phyloP scores from a whole-genome alignment of 306 rosid genomes.

The Fragaria vesca region DNA sequence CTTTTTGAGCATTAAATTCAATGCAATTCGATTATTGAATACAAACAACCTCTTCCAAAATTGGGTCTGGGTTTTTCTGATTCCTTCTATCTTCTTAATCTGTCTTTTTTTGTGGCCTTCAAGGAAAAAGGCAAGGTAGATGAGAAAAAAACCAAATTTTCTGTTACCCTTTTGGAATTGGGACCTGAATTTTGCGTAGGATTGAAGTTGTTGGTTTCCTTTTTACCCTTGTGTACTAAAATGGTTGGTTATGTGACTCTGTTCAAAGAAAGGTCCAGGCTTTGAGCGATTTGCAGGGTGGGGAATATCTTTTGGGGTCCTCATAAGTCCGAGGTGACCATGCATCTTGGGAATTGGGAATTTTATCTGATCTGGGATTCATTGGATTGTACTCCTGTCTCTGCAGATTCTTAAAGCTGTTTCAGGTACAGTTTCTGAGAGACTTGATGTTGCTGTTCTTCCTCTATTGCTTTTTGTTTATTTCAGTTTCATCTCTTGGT shows the following conservation, averaged over 20 bases:
- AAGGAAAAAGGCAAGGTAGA: constrained; percentile 14
- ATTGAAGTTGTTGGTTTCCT: constrained; percentile 43
- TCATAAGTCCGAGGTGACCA: constrained; percentile 38
- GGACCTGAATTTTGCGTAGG: constrained; percentile 45
- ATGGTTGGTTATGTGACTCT: constrained; percentile 8
- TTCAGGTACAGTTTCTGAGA: constrained; percentile 43
- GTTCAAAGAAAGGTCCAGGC: constrained; percentile 12
- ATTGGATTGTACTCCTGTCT: constrained; percentile 37
- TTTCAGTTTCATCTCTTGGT: constrained; percentile 14
- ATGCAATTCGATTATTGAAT: constrained; percentile 1
- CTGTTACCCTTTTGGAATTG: constrained; percentile 28
- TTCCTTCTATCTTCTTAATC: constrained; percentile 26
- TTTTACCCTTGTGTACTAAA: constrained; percentile 4
- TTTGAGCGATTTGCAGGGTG: constrained; percentile 24
- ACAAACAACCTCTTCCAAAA: constrained; percentile 4
- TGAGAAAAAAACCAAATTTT: constrained; percentile 14
- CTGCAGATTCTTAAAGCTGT: constrained; percentile 36
- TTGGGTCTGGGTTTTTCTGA: constrained; percentile 26
- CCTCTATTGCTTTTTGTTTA: background rate
- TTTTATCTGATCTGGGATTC: constrained; percentile 53
- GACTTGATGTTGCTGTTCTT: constrained; percentile 19
- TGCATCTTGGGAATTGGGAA: constrained; percentile 38
- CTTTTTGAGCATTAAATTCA: constrained; percentile 15
- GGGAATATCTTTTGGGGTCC: constrained; percentile 27
- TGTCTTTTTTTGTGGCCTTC: constrained; percentile 27